Evolutionary conservation across 495 filamentous ascomycete genomes (phyloP).

Genomic region (Penicillium steckii): DNA sequence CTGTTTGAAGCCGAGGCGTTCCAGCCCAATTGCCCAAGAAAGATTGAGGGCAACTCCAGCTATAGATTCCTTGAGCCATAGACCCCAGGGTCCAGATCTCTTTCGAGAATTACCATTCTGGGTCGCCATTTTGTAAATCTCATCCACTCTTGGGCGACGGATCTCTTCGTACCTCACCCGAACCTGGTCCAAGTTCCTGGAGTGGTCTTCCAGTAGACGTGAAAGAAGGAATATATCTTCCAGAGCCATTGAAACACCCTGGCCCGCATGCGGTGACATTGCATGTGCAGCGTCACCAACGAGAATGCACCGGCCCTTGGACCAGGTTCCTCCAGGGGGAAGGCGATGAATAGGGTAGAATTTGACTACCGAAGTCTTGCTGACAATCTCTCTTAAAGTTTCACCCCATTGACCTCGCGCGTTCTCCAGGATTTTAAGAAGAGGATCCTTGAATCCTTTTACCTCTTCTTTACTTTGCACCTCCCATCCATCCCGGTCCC

Average conservation of each 20-base stretch:
- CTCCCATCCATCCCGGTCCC: conserved; percentile 42
- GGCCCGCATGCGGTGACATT: conserved; percentile 43
- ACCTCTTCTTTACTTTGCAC: conserved; percentile 38
- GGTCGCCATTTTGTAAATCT: conserved; percentile 21
- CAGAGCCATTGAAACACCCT: conserved; percentile 46
- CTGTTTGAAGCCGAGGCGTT: conserved; percentile 24
- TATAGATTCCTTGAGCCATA: conserved; percentile 29
- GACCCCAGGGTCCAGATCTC: conserved; percentile 18
- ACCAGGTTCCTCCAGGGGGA: conserved; percentile 44
- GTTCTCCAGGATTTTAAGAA: conserved; percentile 31
- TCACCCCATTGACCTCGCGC: conserved; percentile 43
- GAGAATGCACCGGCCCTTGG: conserved; percentile 31
- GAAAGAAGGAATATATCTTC: conserved; percentile 44
- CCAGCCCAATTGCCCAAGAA: conserved; percentile 16
- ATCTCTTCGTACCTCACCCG: conserved; percentile 26
- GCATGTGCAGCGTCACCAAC: conserved; percentile 47
- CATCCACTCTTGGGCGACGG: conserved; percentile 29
- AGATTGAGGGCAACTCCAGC: conserved; percentile 13
- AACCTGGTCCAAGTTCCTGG: conserved; percentile 15
- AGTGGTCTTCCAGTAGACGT: conserved; percentile 28
- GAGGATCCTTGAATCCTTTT: conserved; percentile 28
- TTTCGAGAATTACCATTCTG: conserved; percentile 20
- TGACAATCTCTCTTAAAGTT: conserved; percentile 38
- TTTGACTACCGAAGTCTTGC: conserved; percentile 36
- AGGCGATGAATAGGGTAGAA: conserved; percentile 52